These are phyloP conservation scores for Pyracantha coccinea DNA, from an alignment of 331 rosid species.

Conservation along the genomic window DNA sequence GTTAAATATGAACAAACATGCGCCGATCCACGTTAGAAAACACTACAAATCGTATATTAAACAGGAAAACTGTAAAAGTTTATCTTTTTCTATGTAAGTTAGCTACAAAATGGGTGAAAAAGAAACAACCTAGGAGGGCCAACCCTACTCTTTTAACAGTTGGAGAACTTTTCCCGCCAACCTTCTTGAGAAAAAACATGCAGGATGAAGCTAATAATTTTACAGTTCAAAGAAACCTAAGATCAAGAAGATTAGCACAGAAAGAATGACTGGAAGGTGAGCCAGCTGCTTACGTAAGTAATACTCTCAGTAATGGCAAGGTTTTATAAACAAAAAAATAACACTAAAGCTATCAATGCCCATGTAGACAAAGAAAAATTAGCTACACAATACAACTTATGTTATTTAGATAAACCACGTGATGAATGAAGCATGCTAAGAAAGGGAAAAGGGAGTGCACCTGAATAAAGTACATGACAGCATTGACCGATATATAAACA, in stretches of 20 bases:
- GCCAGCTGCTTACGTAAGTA: background rate
- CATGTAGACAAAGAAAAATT: background rate
- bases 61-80: background rate
- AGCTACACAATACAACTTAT: background rate
- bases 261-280: background rate
- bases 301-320: background rate
- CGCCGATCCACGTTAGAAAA: background rate
- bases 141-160: background rate
- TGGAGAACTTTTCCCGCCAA: background rate
- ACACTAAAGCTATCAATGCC: too few relatives aligned
- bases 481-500: constrained; percentile 59
- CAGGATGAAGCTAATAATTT: background rate
- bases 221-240: background rate
- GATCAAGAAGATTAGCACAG: background rate
- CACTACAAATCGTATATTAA: background rate
- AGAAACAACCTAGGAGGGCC: too few relatives aligned
- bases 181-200: background rate
- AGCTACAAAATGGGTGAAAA: background rate
- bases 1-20: background rate
- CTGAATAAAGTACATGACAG: constrained; percentile 68
- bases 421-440: constrained; percentile 2
- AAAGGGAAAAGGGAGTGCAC: constrained; percentile 22
- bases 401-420: background rate
- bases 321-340: background rate
- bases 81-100: background rate